A percentile compares a stretch with the other conserved stretches of the same genome.
These are phyloP conservation scores for Pythium coloratum DNA, from an alignment of 352 stramenopile genomes.

Conservation along the genomic window DNA sequence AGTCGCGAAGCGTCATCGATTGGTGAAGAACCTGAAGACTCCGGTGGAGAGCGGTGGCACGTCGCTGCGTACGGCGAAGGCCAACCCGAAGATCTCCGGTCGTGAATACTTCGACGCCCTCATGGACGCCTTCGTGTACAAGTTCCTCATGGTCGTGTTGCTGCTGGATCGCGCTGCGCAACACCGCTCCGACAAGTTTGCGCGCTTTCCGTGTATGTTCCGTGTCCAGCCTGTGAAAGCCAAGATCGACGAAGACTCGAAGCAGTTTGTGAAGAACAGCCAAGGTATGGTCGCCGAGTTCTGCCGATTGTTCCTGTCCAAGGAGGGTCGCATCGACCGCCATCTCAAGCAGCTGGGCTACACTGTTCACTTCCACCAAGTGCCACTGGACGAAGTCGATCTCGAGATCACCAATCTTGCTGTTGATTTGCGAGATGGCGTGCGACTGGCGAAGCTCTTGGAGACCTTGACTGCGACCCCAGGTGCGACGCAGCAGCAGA, in stretches of 20 bases:
- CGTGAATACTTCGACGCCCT: slow-evolving; percentile 84
- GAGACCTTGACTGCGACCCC: slow-evolving; percentile 77
- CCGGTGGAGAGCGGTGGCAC: slow-evolving; percentile 57
- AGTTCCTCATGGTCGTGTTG: slow-evolving; percentile 92
- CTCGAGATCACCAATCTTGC: slow-evolving; percentile 91
- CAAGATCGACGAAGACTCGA: slow-evolving; percentile 19
- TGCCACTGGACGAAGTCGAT: slow-evolving; percentile 94
- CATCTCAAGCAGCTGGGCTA: slow-evolving; percentile 91
- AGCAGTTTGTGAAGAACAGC: slow-evolving; percentile 88
- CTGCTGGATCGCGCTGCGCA: slow-evolving; percentile 91
- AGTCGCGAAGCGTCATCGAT: slow-evolving; percentile 55
- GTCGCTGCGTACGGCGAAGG: slow-evolving; percentile 41
- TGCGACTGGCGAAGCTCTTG: slow-evolving; percentile 91
- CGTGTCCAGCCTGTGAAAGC: slow-evolving; percentile 33
- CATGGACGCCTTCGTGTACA: slow-evolving; percentile 85
- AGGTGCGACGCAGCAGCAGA: slow-evolving; percentile 9
- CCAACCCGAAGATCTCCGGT: slow-evolving; percentile 71
- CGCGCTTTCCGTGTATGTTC: slow-evolving; percentile 90
- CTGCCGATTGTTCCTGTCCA: slow-evolving; percentile 90
- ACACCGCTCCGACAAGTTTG: slow-evolving; percentile 72
- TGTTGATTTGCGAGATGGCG: slow-evolving; percentile 95
- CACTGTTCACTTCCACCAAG: slow-evolving; percentile 89
- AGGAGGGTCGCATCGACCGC: slow-evolving; percentile 94
- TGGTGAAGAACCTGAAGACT: slow-evolving; percentile 74
- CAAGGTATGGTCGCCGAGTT: slow-evolving; percentile 91